phyloP scores from a whole-genome alignment of 164 flowering plant species.

The Nymphaea thermarum region DNA sequence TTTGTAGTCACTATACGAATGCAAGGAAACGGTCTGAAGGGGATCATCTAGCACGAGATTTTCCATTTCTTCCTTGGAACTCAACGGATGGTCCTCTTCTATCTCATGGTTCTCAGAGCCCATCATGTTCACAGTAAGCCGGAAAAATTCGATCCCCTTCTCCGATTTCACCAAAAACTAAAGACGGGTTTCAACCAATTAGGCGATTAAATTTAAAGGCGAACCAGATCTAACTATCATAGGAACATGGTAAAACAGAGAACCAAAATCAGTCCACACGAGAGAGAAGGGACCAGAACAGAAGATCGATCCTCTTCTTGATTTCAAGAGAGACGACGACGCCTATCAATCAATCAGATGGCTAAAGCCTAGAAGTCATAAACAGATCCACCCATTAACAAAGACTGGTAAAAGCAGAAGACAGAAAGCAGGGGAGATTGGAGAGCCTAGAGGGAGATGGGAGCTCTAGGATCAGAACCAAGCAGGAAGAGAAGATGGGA shows the following conservation, averaged over 20 bases:
- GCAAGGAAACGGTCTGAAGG: conserved; percentile 1
- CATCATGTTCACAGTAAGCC: conserved; percentile 31
- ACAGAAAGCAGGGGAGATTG: too few species aligned
- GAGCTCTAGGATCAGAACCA: too few species aligned
- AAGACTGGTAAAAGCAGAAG: too few species aligned
- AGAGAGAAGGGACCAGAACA: too few species aligned
- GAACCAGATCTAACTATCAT: neutral
- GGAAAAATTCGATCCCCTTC: neutral
- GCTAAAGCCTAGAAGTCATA: neutral
- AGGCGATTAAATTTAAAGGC: neutral
- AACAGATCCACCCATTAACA: neutral
- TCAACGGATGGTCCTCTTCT: conserved; percentile 19
- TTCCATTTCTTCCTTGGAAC: conserved; percentile 68
- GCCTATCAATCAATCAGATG: neutral
- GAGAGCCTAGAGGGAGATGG: too few species aligned
- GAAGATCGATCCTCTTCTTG: neutral
- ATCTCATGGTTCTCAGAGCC: conserved; percentile 42
- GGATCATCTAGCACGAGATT: conserved; percentile 42
- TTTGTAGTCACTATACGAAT: conserved; percentile 16
- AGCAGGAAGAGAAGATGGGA: too few species aligned
- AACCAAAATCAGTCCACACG: neutral
- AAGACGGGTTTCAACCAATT: neutral
- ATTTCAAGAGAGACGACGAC: neutral
- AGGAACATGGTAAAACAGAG: neutral
- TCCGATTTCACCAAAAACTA: neutral